A percentile compares a stretch with the other conserved stretches of the same genome.
Conservation (phyloP, 2,329 filamentous ascomycete species). For the Thielaviopsis populi region DNA sequence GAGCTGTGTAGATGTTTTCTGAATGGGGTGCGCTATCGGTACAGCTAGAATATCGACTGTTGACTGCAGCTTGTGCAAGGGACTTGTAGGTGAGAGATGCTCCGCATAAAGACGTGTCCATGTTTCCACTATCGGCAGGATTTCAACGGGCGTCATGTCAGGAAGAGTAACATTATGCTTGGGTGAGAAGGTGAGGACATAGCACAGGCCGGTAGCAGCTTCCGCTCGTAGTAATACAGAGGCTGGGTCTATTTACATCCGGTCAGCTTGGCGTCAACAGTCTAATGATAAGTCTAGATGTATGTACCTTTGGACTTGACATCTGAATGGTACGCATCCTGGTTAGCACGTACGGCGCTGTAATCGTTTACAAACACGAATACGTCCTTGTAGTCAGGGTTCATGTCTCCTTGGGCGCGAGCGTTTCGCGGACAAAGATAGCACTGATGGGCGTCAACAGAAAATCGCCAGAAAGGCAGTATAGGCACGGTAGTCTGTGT, state of each 20-base stretch:
- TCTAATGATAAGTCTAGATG: not conserved
- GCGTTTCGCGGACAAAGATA: slow-evolving; percentile 89
- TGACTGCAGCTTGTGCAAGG: slow-evolving; percentile 35
- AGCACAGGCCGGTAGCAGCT: slow-evolving; percentile 86
- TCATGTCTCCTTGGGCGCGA: slow-evolving; percentile 71
- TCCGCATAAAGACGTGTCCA: slow-evolving; percentile 85
- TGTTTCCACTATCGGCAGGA: slow-evolving; percentile 68
- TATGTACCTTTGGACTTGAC: slow-evolving; percentile 26
- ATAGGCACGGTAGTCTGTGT: slow-evolving; percentile 16
- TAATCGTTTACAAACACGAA: slow-evolving; percentile 98
- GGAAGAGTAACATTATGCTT: slow-evolving; percentile 84
- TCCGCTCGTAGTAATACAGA: slow-evolving; percentile 67
- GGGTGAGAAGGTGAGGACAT: slow-evolving; percentile 87
- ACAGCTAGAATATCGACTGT: slow-evolving; percentile 28
- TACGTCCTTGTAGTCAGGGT: slow-evolving; percentile 72
- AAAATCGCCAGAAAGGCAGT: not conserved
- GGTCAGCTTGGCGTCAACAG: not conserved
- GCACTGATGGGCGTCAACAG: slow-evolving; percentile 40
- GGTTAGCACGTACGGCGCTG: slow-evolving; percentile 86
- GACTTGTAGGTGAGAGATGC: slow-evolving; percentile 59
- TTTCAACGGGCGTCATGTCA: slow-evolving; percentile 64
- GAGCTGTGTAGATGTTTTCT: slow-evolving; percentile 18
- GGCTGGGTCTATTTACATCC: slow-evolving; percentile 46
- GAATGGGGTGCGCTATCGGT: slow-evolving; percentile 27
- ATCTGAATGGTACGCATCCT: slow-evolving; percentile 54